Base-by-base conservation (phyloP, 2,329 filamentous ascomycete species). In the Chaetomium globosum region DNA sequence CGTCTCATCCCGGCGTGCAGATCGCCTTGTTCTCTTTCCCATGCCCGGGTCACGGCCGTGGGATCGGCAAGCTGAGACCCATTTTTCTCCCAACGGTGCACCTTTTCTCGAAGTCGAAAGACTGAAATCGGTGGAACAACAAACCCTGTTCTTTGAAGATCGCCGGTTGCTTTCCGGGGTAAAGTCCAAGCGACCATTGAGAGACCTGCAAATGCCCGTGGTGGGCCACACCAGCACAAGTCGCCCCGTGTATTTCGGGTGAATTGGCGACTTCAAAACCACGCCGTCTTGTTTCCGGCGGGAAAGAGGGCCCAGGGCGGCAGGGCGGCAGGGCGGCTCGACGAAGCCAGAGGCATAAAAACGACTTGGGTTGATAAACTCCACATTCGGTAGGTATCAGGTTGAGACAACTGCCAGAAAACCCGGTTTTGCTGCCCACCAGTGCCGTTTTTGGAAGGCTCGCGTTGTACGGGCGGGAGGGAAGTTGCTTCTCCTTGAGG, bases 381-480 rank as follows among this genome's bases (percentile, higher is more conserved):
- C 55, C 33, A 49, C 46, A 55, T 39, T 60, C 56, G 33, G 53
- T 54, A 33, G 53, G 51, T 21, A 3, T 54, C 49, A 21, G 26
- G 36, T 54, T 46, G 36, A 55, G 36, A 26, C 26, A 21, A 23
- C 39, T 23, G 16, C 26, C 33, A 10, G 9, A 33, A 10, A 53
- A 59, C 48, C 46, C 48, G 57, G 63, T 52, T 61, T 61, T 19
- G 39, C 49, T 43, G 6, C 26, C 26, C 26, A 19, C 23, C 6
- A 3, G 30, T 9, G 46, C 52, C 43, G 57, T 4, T 65, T 65
- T 49, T 12, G 39, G 63, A 61, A 57, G 19, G 16, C 52, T 31
- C 46, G 30, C 10, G 52, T 61, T 61, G 39, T 16, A n/a, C 16
- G 16, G 39, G 1, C 5, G 39, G 39, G 16, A 43, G 39, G 39